Conservation (phyloP, 352 stramenopile species). For the Globisporangium splendens region DNA sequence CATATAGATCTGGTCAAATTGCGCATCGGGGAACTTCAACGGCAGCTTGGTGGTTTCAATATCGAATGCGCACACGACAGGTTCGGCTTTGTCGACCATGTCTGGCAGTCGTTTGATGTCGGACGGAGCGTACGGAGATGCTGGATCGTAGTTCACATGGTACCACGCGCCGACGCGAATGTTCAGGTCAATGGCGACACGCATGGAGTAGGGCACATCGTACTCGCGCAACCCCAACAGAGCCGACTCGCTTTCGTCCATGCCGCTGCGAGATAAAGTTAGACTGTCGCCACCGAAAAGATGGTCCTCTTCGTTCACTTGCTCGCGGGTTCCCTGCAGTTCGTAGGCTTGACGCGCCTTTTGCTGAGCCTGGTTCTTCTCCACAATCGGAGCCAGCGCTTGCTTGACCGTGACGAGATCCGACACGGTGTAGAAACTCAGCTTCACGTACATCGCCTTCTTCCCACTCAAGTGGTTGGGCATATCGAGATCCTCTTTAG, state of each 20-base stretch:
- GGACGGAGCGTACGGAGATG: slow-evolving; percentile 45
- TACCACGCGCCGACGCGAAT: slow-evolving; percentile 98
- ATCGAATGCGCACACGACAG: slow-evolving; percentile 97
- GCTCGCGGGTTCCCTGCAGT: slow-evolving; percentile 38
- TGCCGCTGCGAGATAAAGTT: slow-evolving; percentile 8
- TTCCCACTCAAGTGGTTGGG: slow-evolving; percentile 87
- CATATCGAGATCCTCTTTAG: slow-evolving; percentile 90
- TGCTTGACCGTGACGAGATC: slow-evolving; percentile 72
- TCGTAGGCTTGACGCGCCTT: slow-evolving; percentile 67
- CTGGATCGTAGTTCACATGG: slow-evolving; percentile 83
- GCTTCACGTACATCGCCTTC: slow-evolving; percentile 85
- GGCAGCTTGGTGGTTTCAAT: slow-evolving; percentile 99
- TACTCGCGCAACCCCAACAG: slow-evolving; percentile 96
- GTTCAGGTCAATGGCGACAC: slow-evolving; percentile 95
- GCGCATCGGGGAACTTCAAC: slow-evolving; percentile 98
- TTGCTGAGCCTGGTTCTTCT: slow-evolving; percentile 62
- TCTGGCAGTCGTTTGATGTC: slow-evolving; percentile 64
- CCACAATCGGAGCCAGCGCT: slow-evolving; percentile 52
- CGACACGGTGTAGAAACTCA: slow-evolving; percentile 84
- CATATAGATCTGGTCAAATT: slow-evolving; percentile 94
- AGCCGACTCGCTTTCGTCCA: slow-evolving; percentile 66
- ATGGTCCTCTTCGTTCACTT: slow-evolving; percentile 40
- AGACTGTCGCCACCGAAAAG: slow-evolving; percentile 25
- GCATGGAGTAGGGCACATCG: slow-evolving; percentile 97
- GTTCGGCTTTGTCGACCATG: slow-evolving; percentile 92